Conservation (phyloP, 2,329 filamentous ascomycete species). For the Trichoderma sp. region DNA sequence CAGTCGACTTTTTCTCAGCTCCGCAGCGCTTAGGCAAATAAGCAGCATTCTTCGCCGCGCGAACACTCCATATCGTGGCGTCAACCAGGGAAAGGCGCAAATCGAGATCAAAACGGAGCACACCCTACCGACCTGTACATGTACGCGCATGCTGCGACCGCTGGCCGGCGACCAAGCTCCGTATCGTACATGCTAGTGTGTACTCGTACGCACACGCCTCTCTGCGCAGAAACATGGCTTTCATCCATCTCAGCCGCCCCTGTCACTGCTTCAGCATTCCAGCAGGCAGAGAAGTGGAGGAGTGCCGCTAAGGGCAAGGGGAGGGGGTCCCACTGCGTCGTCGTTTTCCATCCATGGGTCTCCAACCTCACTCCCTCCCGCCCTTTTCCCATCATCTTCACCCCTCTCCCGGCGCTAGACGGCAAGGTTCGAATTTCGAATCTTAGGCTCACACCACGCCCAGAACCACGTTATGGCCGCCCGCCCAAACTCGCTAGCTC, state of each 20-base stretch:
- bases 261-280: conserved; percentile 13
- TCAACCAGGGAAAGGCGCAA: conserved; percentile 10
- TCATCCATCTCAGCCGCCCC: conserved; percentile 9
- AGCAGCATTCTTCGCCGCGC: conserved; percentile 7
- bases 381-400: conserved; percentile 1
- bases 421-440: background rate
- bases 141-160: background rate
- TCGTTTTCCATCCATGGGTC: background rate
- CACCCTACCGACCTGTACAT: conserved; percentile 1
- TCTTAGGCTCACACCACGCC: conserved; percentile 16
- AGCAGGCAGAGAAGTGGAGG: background rate
- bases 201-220: background rate
- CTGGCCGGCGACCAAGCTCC: background rate
- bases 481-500: conserved; percentile 28
- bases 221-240: conserved; percentile 2
- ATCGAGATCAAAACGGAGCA: conserved; percentile 14
- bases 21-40: conserved; percentile 6
- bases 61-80: conserved; percentile 19
- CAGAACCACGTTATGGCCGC: conserved; percentile 24
- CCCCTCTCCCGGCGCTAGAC: conserved; percentile 1
- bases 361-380: background rate
- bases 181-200: background rate
- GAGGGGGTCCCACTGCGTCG: background rate
- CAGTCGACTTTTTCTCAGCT: conserved; percentile 12
- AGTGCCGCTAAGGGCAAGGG: background rate